Evolutionary conservation across 1,284 basidiomycete species (phyloP), one percentile per base, ranked within the genome.

Genomic region (Ganoderma multipileum): DNA sequence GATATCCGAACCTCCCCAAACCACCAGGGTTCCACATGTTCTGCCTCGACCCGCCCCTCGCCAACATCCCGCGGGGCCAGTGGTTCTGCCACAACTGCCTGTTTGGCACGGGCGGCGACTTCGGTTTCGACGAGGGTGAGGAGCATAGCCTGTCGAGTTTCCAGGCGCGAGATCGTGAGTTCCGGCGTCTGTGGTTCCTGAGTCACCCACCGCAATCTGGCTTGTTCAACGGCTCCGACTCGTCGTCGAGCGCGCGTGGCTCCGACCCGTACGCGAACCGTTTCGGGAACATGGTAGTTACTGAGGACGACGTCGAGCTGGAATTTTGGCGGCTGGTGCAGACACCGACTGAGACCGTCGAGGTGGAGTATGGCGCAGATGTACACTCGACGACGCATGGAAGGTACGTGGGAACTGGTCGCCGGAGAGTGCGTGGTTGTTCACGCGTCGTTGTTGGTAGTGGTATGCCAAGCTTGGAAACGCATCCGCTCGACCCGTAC

Each of bases 311-410:
- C 74, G 89, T 99, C 2, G 98, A 99, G 84, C 86, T 88, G 63
- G 97, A 99, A 81, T 99, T 99, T 78, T 99, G 98, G 98, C 87
- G 97, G 52, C 87, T 99, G 61, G 96, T 98, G 6, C 92, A 98
- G 79, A 94, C 92, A 42, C 88, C 90, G 61, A 84, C 89, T 54
- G 97, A 99, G 79, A 97, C 95, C 0, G 96, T 99, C 23, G 98
- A 99, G 80, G 93, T 99, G 55, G 98, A 99, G 81, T 99, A 99
- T 78, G 98, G 98, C 33, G 98, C 98, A 0, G 98, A 99, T 79
- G 93, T 99, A 33, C 97, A 99, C 81, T 98, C 97, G 3, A 97
- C 97, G 0, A 97, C 95, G 4, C 96, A 99, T 76, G 97, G 98
- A 78, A 96, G 95, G 95, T 96, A 78, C 73, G 85, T 77, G 3